These are phyloP conservation scores for Ophiostoma novo-ulmi DNA, from an alignment of 2,329 filamentous ascomycete species.

Conservation along the genomic window DNA sequence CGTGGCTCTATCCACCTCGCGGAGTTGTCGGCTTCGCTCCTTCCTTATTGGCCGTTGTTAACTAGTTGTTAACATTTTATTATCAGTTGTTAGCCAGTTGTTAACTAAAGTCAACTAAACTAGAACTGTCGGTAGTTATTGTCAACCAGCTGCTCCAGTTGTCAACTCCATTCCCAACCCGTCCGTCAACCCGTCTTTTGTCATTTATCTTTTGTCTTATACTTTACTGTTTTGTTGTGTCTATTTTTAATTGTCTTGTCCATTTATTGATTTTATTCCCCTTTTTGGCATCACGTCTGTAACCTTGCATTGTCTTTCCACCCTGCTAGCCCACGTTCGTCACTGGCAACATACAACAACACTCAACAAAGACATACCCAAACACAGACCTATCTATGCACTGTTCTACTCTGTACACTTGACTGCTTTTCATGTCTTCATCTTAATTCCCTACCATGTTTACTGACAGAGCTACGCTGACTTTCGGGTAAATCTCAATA, in stretches of 20 bases:
- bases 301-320: background rate
- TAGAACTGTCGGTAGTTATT: background rate
- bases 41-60: background rate
- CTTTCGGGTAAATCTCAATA: conserved; percentile 30
- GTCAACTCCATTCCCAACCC: background rate
- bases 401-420: background rate
- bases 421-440: background rate
- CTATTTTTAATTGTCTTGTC: background rate
- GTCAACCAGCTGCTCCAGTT: background rate
- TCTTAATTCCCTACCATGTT: conserved; percentile 2
- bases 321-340: background rate
- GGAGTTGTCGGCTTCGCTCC: background rate
- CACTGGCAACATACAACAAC: background rate
- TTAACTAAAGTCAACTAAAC: background rate
- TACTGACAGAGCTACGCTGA: conserved; percentile 22
- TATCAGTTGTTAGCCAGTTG: background rate
- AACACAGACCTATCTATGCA: background rate
- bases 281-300: background rate
- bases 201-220: background rate
- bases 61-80: background rate
- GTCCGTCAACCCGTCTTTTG: background rate
- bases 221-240: conserved; percentile 15
- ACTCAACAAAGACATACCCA: background rate
- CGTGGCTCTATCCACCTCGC: background rate
- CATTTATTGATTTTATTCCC: background rate